Evolutionary conservation across 768 basidiomycete species (phyloP), one percentile per base, ranked within the genome.

Genomic region (Mrakia gelida): DNA sequence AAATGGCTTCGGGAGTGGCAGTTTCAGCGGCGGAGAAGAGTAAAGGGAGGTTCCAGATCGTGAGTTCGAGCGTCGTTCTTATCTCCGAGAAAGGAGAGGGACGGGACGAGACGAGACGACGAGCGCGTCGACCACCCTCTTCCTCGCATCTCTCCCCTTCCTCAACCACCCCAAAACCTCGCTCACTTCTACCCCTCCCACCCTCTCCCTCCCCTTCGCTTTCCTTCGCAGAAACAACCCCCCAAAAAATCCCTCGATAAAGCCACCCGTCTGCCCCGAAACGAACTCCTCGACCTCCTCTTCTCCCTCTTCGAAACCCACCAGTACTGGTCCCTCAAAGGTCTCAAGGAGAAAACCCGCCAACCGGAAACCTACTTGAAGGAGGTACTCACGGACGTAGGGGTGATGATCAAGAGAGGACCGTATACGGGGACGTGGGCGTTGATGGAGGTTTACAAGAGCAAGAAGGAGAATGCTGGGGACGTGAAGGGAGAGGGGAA

Each of bases 361-460:
- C 93, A 96, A 83, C 93, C 93, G 1, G 92, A 93, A 83, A 89
- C 87, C 16, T 95, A 93, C 82, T 89, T 96, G 80, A 93, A 93
- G 82, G 93, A 95, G 81, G 89, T 92, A 3, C 85, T 96, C 43
- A 86, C 85, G 41, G 91, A 92, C 80, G 90, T 95, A 71, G 94
- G 91, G 6, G 88, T 86, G 75, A 86, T 94, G 68, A 90, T 93
- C 83, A 89, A 91, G 72, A 90, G 89, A 67, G 94, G 94, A 56
- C 93, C 95, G 84, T 86, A 88, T 82, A 92, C 91, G 72, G 92
- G 92, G 13, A 85, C 90, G 79, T 95, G 91, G 90, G 91, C 92
- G 83, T 87, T 94, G 80, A 89, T 90, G 81, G 89, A 90, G 72
- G 90, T 88, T 80, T 92, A 88, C 84, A 90, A 90, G 80, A 89